Conservation (phyloP, 768 basidiomycete species). For the Royoungia palumana region DNA sequence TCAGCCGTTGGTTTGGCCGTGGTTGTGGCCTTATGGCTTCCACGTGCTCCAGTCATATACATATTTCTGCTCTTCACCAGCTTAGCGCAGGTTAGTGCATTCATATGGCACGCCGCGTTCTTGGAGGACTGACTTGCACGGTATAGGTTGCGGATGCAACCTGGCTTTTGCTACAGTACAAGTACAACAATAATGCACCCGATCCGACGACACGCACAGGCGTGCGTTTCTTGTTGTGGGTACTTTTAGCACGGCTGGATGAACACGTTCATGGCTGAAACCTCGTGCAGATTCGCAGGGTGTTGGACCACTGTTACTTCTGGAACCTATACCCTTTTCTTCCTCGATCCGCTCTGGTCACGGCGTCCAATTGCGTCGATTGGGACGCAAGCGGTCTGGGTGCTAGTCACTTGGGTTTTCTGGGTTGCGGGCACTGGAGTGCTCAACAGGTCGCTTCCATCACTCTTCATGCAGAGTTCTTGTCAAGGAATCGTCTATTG, state of each 20-base stretch:
- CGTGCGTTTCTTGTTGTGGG: slow-evolving; percentile 49
- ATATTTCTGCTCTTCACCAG: slow-evolving; percentile 47
- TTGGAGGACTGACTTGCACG: slow-evolving; percentile 2
- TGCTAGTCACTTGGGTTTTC: slow-evolving; percentile 53
- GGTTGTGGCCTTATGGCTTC: slow-evolving; percentile 17
- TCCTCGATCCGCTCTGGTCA: slow-evolving; percentile 58
- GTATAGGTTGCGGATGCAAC: slow-evolving; percentile 49
- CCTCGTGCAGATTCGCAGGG: slow-evolving; percentile 45
- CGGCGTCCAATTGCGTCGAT: slow-evolving; percentile 51
- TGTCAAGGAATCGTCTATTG: slow-evolving; percentile 51
- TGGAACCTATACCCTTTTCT: slow-evolving; percentile 51
- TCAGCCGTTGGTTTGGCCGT: not conserved
- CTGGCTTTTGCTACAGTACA: slow-evolving; percentile 60
- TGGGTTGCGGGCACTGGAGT: slow-evolving; percentile 58
- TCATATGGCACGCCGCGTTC: not conserved
- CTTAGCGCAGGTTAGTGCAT: slow-evolving; percentile 41
- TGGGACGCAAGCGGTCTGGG: slow-evolving; percentile 59
- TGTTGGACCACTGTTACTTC: slow-evolving; percentile 60
- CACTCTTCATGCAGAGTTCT: slow-evolving; percentile 36
- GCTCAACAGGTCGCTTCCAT: slow-evolving; percentile 48
- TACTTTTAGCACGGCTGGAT: slow-evolving; percentile 2
- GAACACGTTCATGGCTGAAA: slow-evolving; percentile 6
- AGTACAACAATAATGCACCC: slow-evolving; percentile 50
- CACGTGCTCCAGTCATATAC: slow-evolving; percentile 42
- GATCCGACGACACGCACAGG: slow-evolving; percentile 42